These are phyloP conservation scores for Pichia sp. DNA, from an alignment of 1,139 yeast species.

Conservation along the genomic window DNA sequence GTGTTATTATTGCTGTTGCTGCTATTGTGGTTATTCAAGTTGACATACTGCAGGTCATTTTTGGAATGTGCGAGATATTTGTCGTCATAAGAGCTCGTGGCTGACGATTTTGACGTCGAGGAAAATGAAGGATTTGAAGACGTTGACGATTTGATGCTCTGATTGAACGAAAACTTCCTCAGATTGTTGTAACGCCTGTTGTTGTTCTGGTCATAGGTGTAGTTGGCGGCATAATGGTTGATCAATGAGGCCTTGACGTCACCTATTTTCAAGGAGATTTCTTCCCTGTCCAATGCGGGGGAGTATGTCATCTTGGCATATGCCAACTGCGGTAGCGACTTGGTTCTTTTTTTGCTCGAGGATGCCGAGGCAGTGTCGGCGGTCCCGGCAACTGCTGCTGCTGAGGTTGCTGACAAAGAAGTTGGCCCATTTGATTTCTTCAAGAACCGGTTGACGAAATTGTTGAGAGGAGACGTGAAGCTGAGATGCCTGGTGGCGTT, in stretches of 20 bases:
- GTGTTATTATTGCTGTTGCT: not conserved
- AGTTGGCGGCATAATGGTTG: constrained; percentile 26
- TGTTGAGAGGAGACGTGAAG: constrained; percentile 13
- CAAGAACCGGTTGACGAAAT: constrained; percentile 12
- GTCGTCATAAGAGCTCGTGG: constrained; percentile 23
- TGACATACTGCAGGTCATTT: constrained; percentile 9
- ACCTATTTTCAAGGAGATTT: constrained; percentile 34
- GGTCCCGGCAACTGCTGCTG: no score
- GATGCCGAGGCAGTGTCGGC: no score
- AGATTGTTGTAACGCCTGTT: not conserved
- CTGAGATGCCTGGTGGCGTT: constrained; percentile 12
- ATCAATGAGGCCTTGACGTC: constrained; percentile 36
- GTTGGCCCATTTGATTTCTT: constrained; percentile 8
- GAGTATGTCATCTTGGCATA: constrained; percentile 37
- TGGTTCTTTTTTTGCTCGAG: constrained; percentile 40
- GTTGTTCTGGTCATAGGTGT: constrained; percentile 11
- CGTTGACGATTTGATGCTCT: constrained; percentile 9
- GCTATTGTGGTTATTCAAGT: not conserved
- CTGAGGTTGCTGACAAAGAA: not conserved
- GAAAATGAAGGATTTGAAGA: constrained; percentile 9
- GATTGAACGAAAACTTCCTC: constrained; percentile 18
- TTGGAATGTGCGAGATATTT: not conserved
- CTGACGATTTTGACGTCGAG: constrained; percentile 19
- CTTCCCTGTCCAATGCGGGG: constrained; percentile 29
- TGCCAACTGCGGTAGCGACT: constrained; percentile 69